Conservation (phyloP, 148 eudicot species). For the Linanthus parryae region DNA sequence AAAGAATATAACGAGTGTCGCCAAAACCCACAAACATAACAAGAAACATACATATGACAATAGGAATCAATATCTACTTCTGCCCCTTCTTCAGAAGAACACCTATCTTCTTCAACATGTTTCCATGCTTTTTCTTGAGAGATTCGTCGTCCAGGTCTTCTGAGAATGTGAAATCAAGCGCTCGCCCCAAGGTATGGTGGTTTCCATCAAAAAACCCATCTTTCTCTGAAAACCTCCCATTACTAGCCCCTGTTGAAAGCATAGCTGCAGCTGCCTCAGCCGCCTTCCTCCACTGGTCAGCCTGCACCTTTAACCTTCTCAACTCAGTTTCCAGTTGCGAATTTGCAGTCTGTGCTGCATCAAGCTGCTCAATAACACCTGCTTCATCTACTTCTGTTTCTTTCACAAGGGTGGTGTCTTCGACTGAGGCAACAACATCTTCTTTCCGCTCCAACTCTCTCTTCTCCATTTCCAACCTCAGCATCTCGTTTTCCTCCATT, state of each 20-base stretch:
- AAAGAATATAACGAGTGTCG: background rate
- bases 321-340: conserved; percentile 62
- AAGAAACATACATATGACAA: background rate
- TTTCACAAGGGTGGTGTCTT: conserved; percentile 60
- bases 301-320: conserved; percentile 68
- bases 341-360: conserved; percentile 51
- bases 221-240: conserved; percentile 43
- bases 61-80: conserved; percentile 21
- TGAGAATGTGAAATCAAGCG: conserved; percentile 46
- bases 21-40: too few relatives aligned
- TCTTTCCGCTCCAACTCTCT: conserved; percentile 29
- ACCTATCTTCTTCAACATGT: conserved; percentile 81
- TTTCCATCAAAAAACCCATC: conserved; percentile 45
- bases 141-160: conserved; percentile 70
- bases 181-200: conserved; percentile 45
- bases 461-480: conserved; percentile 40
- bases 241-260: conserved; percentile 48
- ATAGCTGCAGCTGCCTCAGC: conserved; percentile 90
- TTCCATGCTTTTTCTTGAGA: conserved; percentile 68
- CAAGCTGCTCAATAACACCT: conserved; percentile 43
- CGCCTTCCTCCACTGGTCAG: conserved; percentile 87
- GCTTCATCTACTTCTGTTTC: conserved; percentile 40
- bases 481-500: conserved; percentile 50
- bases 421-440: conserved; percentile 29
- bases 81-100: conserved; percentile 68